Base-by-base conservation (phyloP, 768 basidiomycete species). In the Calocybe indica region DNA sequence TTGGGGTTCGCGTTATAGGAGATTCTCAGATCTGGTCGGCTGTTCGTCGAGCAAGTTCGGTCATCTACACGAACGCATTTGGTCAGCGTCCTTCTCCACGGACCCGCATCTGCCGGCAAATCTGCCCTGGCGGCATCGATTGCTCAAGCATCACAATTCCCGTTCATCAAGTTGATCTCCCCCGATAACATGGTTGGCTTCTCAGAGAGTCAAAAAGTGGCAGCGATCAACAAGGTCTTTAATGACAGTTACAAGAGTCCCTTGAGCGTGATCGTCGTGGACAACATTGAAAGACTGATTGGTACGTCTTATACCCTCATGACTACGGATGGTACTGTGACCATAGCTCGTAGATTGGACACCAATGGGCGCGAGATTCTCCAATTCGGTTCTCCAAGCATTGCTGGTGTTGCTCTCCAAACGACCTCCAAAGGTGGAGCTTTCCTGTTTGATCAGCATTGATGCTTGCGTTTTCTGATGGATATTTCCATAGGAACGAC, bases 181-280 rank as follows among this genome's bases (percentile, higher is more conserved):
- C 92, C 96, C 0, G 96, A 97, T 59, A 84, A 77, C 56, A 99
- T 99, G 96, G 89, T 98, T 51, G 96, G 96, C 6, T 94, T 80
- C 65, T 82, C 84, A n/a, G 96, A 98, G 63, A 66, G 75, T 10
- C 91, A 93, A 64, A 98, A 99, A 70, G 85, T 99, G 38, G 73
- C 82, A 0, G 80, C 92, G 2, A 89, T 99, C 60, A 88, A 81
- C 62, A 98, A 94, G 68, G 79, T 92, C 32, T 99, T 99, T 65
- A 74, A 77, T 41, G 96, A 99, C 68, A 92, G 89, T 53, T 94
- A 97, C 67, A 99, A 98, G 78, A 93, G 91, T 73, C 94, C 95
- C 6, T 63, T 94, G 51, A 97, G 95, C 59, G 91, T 98, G 2
- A 83, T 99, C 45, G 92, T 99, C 7, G 85, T 99, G 9, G 96